Evolutionary conservation across 306 rosid species (phyloP).

Genomic region (Cucumis hystrix): DNA sequence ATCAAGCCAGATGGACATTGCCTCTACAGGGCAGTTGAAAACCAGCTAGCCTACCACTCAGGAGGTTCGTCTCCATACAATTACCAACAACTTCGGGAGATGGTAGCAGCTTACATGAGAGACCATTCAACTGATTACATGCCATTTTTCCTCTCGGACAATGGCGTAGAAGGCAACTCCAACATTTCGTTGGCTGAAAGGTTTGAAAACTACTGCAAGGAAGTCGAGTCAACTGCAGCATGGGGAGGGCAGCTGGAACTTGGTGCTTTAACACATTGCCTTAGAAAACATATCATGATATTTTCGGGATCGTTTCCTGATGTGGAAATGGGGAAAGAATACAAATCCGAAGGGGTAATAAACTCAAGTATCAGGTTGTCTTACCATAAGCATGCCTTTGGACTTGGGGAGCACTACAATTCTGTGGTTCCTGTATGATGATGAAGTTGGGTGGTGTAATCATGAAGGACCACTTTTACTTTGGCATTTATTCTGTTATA

Average conservation of each 20-base stretch:
- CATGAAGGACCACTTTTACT: neutral
- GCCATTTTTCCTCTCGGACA: conserved; percentile 73
- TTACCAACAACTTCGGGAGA: conserved; percentile 64
- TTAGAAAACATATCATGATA: conserved; percentile 66
- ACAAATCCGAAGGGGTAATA: conserved; percentile 27
- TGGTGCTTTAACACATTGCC: conserved; percentile 75
- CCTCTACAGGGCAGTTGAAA: conserved; percentile 80
- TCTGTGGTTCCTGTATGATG: conserved; percentile 49
- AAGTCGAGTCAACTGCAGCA: conserved; percentile 70
- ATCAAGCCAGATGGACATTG: conserved; percentile 96
- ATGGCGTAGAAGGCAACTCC: conserved; percentile 30
- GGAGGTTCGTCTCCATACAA: conserved; percentile 54
- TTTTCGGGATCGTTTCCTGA: conserved; percentile 94
- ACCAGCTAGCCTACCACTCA: conserved; percentile 44
- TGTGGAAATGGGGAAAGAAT: conserved; percentile 97
- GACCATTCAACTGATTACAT: conserved; percentile 49
- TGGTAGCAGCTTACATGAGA: conserved; percentile 76
- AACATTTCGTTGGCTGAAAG: conserved; percentile 32
- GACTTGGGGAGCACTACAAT: conserved; percentile 92
- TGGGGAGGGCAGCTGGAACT: conserved; percentile 99
- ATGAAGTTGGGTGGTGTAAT: conserved; percentile 21
- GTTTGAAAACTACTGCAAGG: conserved; percentile 76
- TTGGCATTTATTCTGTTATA: conserved; percentile 3
- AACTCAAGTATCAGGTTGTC: conserved; percentile 59
- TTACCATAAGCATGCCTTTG: conserved; percentile 87